Percentiles rank a stretch among this genome's conserved stretches.
Evolutionary conservation across 495 filamentous ascomycete species (phyloP).

Genomic region (Pseudotulostoma volvatum): DNA sequence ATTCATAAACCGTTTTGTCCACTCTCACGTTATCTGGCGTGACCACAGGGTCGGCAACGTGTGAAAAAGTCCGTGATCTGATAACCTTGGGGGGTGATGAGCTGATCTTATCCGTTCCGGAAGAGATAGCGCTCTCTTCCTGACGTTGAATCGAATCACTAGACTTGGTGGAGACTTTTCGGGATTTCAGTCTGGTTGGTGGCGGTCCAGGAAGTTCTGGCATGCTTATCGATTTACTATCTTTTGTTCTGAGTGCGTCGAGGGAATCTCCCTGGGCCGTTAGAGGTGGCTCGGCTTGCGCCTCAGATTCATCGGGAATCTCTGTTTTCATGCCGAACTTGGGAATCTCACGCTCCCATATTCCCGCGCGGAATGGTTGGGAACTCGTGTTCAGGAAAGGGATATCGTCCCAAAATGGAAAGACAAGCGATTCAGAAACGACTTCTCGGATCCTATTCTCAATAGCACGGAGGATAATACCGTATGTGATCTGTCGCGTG

Average conservation of each 20-base stretch:
- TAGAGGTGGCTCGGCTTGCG: constrained; percentile 27
- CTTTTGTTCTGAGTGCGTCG: constrained; percentile 23
- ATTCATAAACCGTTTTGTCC: constrained; percentile 26
- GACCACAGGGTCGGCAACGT: constrained; percentile 45
- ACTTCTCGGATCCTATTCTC: constrained; percentile 89
- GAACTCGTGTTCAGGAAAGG: constrained; percentile 68
- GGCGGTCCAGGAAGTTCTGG: constrained; percentile 21
- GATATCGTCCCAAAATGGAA: constrained; percentile 88
- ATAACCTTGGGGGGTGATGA: constrained; percentile 32
- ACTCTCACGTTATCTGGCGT: constrained; percentile 44
- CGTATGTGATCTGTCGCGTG: constrained; percentile 86
- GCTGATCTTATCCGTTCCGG: constrained; percentile 22
- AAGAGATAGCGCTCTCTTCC: constrained; percentile 18
- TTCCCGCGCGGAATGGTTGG: constrained; percentile 70
- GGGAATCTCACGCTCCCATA: constrained; percentile 55
- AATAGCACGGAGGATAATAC: constrained; percentile 78
- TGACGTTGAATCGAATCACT: constrained; percentile 13
- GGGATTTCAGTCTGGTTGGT: constrained; percentile 14
- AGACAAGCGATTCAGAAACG: constrained; percentile 79
- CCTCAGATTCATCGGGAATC: constrained; percentile 38
- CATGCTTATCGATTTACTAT: constrained; percentile 47
- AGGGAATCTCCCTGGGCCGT: constrained; percentile 18
- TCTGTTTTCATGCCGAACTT: constrained; percentile 31
- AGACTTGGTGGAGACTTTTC: constrained; percentile 16
- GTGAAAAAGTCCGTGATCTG: constrained; percentile 47